Base-by-base conservation (phyloP, 2,329 filamentous ascomycete species). In the Colletotrichum kahawae region DNA sequence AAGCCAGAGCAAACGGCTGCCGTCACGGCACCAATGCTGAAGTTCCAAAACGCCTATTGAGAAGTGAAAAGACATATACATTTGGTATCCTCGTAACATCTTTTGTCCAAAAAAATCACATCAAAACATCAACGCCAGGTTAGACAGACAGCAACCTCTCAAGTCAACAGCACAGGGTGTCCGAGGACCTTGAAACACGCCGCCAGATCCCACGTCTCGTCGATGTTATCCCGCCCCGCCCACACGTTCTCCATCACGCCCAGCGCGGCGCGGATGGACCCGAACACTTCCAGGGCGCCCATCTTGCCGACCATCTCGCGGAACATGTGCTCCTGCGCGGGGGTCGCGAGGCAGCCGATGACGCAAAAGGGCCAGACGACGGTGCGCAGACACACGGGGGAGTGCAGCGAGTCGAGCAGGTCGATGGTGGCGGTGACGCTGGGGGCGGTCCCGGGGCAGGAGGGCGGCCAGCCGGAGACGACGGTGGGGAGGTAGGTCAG, bases 391-490 rank as follows among this genome's bases (percentile, higher is more conserved):
- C 84, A 86, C 9, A 82, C 80, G 12, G 82, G 77, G 8, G 82
- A 80, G 14, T 82, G 79, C 18, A 85, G 76, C 31, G 82, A 77
- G 16, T 79, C 75, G 9, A 89, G 78, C 65, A 87, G 78, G 13
- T 83, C 79, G 75, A 80, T 16, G 77, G 77, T 7, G 79, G 80
- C 21, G 77, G 78, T 56, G 77, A 87, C 80, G 27, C 81, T 76
- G 29, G 77, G 74, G 4, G 82, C 82, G 3, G 89, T 84, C 66
- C 88, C 87, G 0, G 82, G 79, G 62, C 82, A 85, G 0, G 84
- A 83, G 1, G 88, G 88, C 75, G 89, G 87, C 88, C 88, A 90
- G 5, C 88, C 89, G 2, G 84, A 85, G 4, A 89, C 82, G 24
- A 90, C 87, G 5, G 89, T 85, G 14, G 83, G 81, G 14, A 90